These are phyloP conservation scores for Malassezia equina DNA, from an alignment of 1,284 basidiomycete genomes.

Conservation along the genomic window DNA sequence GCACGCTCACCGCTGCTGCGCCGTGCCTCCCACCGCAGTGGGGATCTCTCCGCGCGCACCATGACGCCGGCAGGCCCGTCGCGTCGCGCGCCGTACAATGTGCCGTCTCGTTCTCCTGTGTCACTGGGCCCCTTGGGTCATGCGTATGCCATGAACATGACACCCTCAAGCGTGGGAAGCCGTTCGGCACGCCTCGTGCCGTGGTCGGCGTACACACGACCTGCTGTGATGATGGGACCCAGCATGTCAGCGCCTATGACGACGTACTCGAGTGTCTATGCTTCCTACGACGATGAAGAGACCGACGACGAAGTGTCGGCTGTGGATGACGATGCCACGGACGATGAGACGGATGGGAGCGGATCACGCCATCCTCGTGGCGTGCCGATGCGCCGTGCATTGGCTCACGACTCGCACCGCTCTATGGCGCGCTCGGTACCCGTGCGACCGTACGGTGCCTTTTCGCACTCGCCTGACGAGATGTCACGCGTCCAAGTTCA, in stretches of 20 bases:
- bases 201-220: slow-evolving; percentile 4
- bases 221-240: slow-evolving; percentile 15
- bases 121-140: slow-evolving; percentile 4
- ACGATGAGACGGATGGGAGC: slow-evolving; percentile 32
- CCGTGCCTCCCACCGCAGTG: slow-evolving; percentile 11
- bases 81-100: slow-evolving; percentile 13
- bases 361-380: not conserved
- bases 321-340: slow-evolving; percentile 32
- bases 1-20: slow-evolving; percentile 1
- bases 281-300: slow-evolving; percentile 35
- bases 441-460: not conserved
- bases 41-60: not conserved
- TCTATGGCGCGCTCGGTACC: slow-evolving; percentile 1
- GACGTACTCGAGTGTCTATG: slow-evolving; percentile 15
- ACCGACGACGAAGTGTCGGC: slow-evolving; percentile 43
- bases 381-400: not conserved
- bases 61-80: not conserved
- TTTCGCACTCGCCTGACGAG: slow-evolving; percentile 2
- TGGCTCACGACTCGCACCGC: not conserved
- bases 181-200: not conserved
- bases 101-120: slow-evolving; percentile 13
- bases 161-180: slow-evolving; percentile 18
- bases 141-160: slow-evolving; percentile 23
- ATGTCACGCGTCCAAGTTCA: slow-evolving; percentile 11
- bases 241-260: slow-evolving; percentile 17